phyloP scores from a whole-genome alignment of 495 filamentous ascomycete genomes.

The Hapsidospora chrysogenum region DNA sequence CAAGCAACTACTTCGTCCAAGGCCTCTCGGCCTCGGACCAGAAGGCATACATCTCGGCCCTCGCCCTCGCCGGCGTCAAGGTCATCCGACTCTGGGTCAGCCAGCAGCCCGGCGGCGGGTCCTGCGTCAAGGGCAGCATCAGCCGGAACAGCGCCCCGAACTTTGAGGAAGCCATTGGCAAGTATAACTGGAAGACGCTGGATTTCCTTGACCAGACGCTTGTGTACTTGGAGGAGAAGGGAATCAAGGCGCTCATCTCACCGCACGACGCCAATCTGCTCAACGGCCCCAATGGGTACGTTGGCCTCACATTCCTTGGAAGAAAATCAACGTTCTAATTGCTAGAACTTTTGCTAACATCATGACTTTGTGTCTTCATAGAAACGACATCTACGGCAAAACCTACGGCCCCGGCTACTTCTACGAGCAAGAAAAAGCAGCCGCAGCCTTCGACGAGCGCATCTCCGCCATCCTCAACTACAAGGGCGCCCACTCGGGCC shows the following conservation, averaged over 20 bases:
- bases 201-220: constrained; percentile 17
- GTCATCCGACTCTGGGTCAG: constrained; percentile 20
- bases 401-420: constrained; percentile 12
- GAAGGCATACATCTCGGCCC: constrained; percentile 13
- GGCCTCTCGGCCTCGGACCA: constrained; percentile 16
- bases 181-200: constrained; percentile 14
- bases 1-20: constrained; percentile 19
- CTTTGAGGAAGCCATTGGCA: constrained; percentile 14
- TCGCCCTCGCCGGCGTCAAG: constrained; percentile 14
- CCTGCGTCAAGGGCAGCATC: constrained; percentile 12
- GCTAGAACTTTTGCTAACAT: background rate
- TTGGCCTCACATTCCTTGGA: background rate
- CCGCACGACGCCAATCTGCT: constrained; percentile 23
- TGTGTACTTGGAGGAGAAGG: constrained; percentile 11
- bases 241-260: constrained; percentile 24
- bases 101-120: constrained; percentile 2
- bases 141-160: constrained; percentile 7
- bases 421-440: constrained; percentile 12
- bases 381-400: constrained; percentile 13
- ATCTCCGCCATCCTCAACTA: constrained; percentile 16
- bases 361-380: background rate
- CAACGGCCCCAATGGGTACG: constrained; percentile 7
- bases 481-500: constrained; percentile 12
- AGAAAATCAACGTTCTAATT: too few species aligned
- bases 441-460: constrained; percentile 15